Evolutionary conservation across 2,329 filamentous ascomycete species (phyloP), one percentile per base, ranked within the genome.

Genomic region (Geosmithia morbida): DNA sequence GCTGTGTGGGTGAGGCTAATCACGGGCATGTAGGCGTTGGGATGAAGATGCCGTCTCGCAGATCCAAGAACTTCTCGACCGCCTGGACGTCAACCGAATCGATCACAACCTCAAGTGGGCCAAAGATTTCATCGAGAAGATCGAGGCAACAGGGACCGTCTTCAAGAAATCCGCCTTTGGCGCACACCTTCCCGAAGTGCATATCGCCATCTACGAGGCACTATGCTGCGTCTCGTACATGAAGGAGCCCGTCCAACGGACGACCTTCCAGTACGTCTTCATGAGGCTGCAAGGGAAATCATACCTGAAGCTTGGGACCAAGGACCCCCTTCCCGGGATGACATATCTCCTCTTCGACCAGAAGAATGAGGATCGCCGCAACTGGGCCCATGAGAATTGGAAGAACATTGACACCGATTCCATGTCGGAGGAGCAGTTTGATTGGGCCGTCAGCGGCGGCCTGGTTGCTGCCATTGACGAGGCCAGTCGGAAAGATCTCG

Each of bases 181-280:
- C 13, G 64, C 66, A 18, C 60, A 71, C 7, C 65, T 75, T 26
- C 66, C 74, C 2, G 68, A 76, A 26, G 79, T 86, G 7, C 75
- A 94, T 46, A 76, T 92, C 49, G 83, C 87, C 11, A 77, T 97
- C 29, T 95, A 94, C 56, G 90, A 97, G 61, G 83, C 85, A 0
- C 68, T 97, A 46, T 94, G 88, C 61, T 94, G 85, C 61, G 79
- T 88, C 53, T 74, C 83, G 1, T 87, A 94, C 59, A 70, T 96
- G 51, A 72, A 65, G 43, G 54, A 68, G n/a, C 67, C 72, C 1
- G 69, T 71, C 3, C 70, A 71, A 52, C 68, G 72, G 2, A 55
- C 59, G 0, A 60, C 81, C 53, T 95, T 97, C 59, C 85, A 95
- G 59, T 79, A 75, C 54, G 87, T 94, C 11, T 96, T 97, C 61